phyloP scores from a whole-genome alignment of 495 filamentous ascomycete genomes.

The Cudoniella acicularis region DNA sequence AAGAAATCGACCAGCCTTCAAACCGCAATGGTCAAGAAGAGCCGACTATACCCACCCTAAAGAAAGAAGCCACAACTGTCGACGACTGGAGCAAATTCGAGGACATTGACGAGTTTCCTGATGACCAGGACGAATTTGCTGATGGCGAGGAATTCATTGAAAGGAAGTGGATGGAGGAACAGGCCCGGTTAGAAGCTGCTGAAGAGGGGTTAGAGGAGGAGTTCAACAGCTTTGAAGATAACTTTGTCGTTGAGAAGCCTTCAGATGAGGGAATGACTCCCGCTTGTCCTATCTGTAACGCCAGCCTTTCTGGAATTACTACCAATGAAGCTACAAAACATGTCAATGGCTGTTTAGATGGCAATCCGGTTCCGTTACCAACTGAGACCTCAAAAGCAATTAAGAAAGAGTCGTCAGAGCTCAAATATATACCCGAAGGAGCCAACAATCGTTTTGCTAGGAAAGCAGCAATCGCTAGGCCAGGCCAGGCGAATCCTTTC shows the following conservation, averaged over 20 bases:
- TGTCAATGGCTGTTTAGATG: constrained; percentile 92
- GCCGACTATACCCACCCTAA: constrained; percentile 36
- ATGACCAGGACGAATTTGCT: constrained; percentile 28
- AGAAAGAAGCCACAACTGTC: constrained; percentile 55
- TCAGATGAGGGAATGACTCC: constrained; percentile 29
- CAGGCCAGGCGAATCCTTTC: constrained; percentile 74
- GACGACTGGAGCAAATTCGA: constrained; percentile 59
- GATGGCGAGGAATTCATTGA: constrained; percentile 27
- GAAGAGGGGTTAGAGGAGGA: constrained; percentile 41
- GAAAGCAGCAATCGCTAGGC: constrained; percentile 64
- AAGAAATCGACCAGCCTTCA: constrained; percentile 43
- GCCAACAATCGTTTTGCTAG: constrained; percentile 51
- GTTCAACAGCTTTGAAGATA: constrained; percentile 17
- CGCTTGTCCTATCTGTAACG: constrained; percentile 74
- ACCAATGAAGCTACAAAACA: constrained; percentile 64
- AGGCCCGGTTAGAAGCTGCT: constrained; percentile 21
- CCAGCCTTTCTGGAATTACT: constrained; percentile 53
- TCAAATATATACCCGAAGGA: constrained; percentile 34
- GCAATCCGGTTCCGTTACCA: constrained; percentile 56
- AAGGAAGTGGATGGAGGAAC: constrained; percentile 27
- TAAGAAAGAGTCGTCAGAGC: constrained; percentile 13
- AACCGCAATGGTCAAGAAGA: constrained; percentile 26
- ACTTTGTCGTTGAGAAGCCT: not conserved
- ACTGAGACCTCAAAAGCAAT: not conserved
- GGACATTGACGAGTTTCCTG: constrained; percentile 56